A percentile compares a stretch with the other conserved stretches of the same genome.
These are phyloP conservation scores for Moricandia moricandioides DNA, from an alignment of 345 rosid species.

Conservation along the genomic window DNA sequence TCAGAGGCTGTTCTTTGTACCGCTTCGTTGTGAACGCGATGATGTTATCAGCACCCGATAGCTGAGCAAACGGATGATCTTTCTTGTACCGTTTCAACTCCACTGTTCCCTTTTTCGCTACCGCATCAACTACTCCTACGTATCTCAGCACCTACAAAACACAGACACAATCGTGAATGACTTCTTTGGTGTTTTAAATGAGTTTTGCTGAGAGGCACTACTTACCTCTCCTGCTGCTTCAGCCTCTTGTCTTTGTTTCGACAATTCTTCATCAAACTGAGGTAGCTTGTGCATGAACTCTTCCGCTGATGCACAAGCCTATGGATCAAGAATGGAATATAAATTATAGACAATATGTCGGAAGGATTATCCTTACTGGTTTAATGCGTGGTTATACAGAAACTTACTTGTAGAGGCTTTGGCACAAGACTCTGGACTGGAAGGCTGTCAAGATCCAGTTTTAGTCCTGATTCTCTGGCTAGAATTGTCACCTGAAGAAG, in stretches of 20 bases:
- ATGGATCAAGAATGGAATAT: constrained; percentile 27
- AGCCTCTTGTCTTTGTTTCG: constrained; percentile 70
- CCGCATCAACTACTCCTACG: constrained; percentile 84
- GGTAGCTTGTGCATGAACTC: constrained; percentile 84
- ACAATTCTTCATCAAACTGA: constrained; percentile 63
- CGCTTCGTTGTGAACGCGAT: constrained; percentile 92
- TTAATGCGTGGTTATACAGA: not conserved
- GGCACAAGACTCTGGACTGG: constrained; percentile 87
- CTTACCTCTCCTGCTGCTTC: constrained; percentile 87
- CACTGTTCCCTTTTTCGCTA: constrained; percentile 58
- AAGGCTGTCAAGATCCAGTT: constrained; percentile 81
- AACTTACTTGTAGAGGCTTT: constrained; percentile 73
- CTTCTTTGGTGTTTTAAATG: constrained; percentile 1
- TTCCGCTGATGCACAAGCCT: constrained; percentile 76
- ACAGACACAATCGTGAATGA: constrained; percentile 14
- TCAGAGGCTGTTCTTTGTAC: constrained; percentile 85
- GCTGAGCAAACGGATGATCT: constrained; percentile 91
- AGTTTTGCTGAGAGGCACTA: constrained; percentile 18
- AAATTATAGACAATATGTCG: not conserved
- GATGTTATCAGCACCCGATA: constrained; percentile 89
- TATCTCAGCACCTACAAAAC: constrained; percentile 75
- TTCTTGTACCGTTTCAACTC: constrained; percentile 75
- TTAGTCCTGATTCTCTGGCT: constrained; percentile 93
- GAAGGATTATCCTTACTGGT: not conserved
- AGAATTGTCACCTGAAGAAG: constrained; percentile 83